phyloP scores from a whole-genome alignment of 257 asterid genomes.

The Nicotiana noctiflora region DNA sequence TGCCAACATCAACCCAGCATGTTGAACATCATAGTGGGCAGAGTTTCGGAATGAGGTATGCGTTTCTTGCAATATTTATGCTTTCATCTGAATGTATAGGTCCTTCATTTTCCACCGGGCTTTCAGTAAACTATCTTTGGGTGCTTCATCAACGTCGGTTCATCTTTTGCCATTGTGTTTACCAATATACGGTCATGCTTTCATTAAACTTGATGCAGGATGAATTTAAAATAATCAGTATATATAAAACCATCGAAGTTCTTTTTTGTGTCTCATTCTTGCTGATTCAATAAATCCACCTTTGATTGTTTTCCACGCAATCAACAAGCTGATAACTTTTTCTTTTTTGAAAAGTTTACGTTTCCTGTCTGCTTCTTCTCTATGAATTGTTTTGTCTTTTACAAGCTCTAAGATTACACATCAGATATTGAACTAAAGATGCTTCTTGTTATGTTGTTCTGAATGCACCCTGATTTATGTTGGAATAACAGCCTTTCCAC shows the following conservation, averaged over 20 bases:
- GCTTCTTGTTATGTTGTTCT: slow-evolving; percentile 6
- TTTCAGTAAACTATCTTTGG: slow-evolving; percentile 1
- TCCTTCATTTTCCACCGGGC: background rate
- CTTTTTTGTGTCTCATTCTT: background rate
- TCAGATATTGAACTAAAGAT: background rate
- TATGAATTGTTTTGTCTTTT: background rate
- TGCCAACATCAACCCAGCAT: slow-evolving; percentile 25
- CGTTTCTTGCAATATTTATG: background rate
- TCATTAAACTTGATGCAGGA: background rate
- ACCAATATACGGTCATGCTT: background rate
- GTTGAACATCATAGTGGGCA: slow-evolving; percentile 29
- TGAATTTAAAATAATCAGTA: background rate
- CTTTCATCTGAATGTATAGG: background rate
- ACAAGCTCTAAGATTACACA: background rate
- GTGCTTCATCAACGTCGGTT: background rate
- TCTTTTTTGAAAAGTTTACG: background rate
- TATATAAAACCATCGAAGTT: background rate
- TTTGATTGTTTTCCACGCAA: background rate
- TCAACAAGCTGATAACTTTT: background rate
- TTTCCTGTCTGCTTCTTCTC: background rate
- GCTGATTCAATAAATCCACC: background rate
- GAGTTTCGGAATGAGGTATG: slow-evolving; percentile 33
- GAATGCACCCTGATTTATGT: slow-evolving; percentile 12
- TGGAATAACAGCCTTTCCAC: slow-evolving; percentile 32
- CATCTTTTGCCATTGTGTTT: background rate